Evolutionary conservation across 306 rosid genomes (phyloP).

Genomic region (Aeschynomene evenia): DNA sequence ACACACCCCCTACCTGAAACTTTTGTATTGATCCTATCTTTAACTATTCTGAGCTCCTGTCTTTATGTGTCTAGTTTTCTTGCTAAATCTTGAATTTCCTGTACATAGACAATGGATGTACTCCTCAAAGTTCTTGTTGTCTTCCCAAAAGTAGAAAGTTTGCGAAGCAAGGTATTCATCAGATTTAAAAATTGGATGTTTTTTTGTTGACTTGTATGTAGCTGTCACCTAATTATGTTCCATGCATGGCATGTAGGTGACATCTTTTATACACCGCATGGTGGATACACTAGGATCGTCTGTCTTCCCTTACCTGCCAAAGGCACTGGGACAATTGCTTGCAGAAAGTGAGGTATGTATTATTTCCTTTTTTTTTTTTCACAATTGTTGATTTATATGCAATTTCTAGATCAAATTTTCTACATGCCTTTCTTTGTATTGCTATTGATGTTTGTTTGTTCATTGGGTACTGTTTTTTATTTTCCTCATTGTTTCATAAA

Average conservation of each 20-base stretch:
- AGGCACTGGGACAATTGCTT: slow-evolving; percentile 87
- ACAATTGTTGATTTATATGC: neutral
- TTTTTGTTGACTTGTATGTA: slow-evolving; percentile 7
- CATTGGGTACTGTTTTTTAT: neutral
- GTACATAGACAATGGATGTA: slow-evolving; percentile 76
- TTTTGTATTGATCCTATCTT: slow-evolving; percentile 4
- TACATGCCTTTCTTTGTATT: slow-evolving; percentile 16
- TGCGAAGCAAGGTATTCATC: slow-evolving; percentile 64
- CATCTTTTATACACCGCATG: slow-evolving; percentile 96
- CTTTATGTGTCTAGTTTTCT: slow-evolving; percentile 12
- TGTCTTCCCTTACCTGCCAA: slow-evolving; percentile 91
- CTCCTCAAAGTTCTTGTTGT: slow-evolving; percentile 86
- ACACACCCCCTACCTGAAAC: neutral
- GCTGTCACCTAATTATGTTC: slow-evolving; percentile 24
- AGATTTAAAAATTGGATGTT: slow-evolving; percentile 9
- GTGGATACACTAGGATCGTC: slow-evolving; percentile 87
- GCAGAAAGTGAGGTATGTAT: slow-evolving; percentile 75
- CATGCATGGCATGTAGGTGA: slow-evolving; percentile 55
- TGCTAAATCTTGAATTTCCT: slow-evolving; percentile 28
- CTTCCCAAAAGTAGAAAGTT: slow-evolving; percentile 74
- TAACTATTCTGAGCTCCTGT: neutral
- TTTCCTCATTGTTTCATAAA: no score
- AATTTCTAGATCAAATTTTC: slow-evolving; percentile 1
- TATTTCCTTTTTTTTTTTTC: slow-evolving; percentile 15
- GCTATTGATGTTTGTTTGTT: neutral